Conservation (phyloP, 1,284 basidiomycete species). For the Ustilago bromivora region DNA sequence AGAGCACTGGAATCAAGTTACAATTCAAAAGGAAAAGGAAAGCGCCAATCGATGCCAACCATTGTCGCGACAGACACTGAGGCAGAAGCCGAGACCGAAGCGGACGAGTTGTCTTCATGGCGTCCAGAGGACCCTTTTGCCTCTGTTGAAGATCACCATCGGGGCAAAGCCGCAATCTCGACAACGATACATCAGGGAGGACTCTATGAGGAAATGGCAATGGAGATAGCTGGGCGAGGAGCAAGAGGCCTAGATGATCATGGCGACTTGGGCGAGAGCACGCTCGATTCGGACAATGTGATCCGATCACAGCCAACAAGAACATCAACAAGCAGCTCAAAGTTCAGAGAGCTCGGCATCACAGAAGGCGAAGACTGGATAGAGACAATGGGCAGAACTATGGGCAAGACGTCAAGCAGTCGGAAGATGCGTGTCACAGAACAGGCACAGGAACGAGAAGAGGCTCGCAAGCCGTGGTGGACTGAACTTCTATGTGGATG, state of each 20-base stretch:
- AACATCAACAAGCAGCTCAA: conserved; percentile 48
- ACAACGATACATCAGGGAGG: conserved; percentile 52
- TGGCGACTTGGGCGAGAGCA: conserved; percentile 36
- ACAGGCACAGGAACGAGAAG: conserved; percentile 12
- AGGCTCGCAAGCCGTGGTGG: conserved; percentile 50
- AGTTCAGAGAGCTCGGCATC: conserved; percentile 51
- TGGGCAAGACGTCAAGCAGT: background rate
- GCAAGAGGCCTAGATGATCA: conserved; percentile 8
- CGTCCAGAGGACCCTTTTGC: conserved; percentile 26
- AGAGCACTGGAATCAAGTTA: conserved; percentile 32
- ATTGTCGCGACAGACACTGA: conserved; percentile 57
- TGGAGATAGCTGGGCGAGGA: conserved; percentile 32
- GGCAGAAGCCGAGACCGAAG: conserved; percentile 33
- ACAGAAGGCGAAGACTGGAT: conserved; percentile 47
- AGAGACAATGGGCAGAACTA: conserved; percentile 18
- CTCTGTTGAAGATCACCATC: conserved; percentile 23
- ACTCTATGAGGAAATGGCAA: conserved; percentile 41
- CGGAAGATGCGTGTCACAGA: conserved; percentile 22
- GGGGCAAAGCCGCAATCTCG: conserved; percentile 7
- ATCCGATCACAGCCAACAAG: conserved; percentile 20
- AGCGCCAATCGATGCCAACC: conserved; percentile 45
- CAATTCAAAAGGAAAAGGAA: conserved; percentile 35
- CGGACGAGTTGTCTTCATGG: background rate
- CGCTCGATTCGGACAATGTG: conserved; percentile 12
- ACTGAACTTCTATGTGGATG: conserved; percentile 57